Conservation (phyloP, 352 stramenopile genomes). For the Aphanomyces euteiches region DNA sequence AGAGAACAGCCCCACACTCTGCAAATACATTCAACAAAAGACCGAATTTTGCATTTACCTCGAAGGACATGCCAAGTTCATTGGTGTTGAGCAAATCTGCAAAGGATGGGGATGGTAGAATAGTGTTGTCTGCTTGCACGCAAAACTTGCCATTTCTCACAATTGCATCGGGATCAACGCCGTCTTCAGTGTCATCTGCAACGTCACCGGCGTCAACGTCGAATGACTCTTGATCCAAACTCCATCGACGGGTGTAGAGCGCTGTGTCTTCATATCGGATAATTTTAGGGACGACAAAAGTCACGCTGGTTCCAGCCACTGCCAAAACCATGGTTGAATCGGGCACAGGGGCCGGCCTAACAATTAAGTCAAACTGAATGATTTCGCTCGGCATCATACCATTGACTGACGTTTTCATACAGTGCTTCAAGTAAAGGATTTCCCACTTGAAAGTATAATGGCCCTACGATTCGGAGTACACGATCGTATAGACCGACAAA, state of each 20-base stretch:
- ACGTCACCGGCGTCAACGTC: conserved; percentile 37
- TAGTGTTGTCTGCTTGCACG: not conserved
- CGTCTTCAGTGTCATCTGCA: conserved; percentile 33
- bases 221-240: conserved; percentile 29
- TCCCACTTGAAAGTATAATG: conserved; percentile 75
- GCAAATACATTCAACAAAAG: not conserved
- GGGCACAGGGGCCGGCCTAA: conserved; percentile 52
- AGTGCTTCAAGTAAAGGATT: conserved; percentile 61
- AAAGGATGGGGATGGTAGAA: conserved; percentile 59
- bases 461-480: conserved; percentile 59
- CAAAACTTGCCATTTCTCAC: conserved; percentile 48
- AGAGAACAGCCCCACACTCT: conserved; percentile 68
- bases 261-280: conserved; percentile 54
- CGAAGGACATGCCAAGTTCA: conserved; percentile 24
- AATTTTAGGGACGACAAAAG: conserved; percentile 64
- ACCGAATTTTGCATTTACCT: not conserved
- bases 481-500: conserved; percentile 79
- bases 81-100: conserved; percentile 67
- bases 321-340: conserved; percentile 52
- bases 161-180: conserved; percentile 26
- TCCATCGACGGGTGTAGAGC: conserved; percentile 18
- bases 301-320: conserved; percentile 71
- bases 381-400: conserved; percentile 35
- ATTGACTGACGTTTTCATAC: conserved; percentile 65
- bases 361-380: not conserved